A percentile compares a stretch with the other conserved stretches of the same genome.
These are phyloP conservation scores for Gossypium ekmanianum DNA, from an alignment of 345 rosid species.

Conservation along the genomic window DNA sequence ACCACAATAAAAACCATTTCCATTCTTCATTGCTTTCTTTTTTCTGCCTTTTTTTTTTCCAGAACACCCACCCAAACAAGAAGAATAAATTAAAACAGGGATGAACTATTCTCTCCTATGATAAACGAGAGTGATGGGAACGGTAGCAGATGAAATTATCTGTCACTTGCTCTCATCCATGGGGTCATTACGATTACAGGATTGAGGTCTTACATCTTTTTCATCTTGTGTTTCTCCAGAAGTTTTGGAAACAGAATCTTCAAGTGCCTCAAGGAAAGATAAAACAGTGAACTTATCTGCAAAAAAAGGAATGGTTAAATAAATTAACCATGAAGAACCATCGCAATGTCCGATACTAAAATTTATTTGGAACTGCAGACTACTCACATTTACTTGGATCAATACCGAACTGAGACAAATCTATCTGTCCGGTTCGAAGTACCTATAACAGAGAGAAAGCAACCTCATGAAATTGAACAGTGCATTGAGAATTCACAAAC, in stretches of 20 bases:
- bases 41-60: neutral
- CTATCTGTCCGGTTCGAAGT: constrained; percentile 91
- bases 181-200: constrained; percentile 38
- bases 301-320: neutral
- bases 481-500: neutral
- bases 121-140: neutral
- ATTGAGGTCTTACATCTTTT: constrained; percentile 36
- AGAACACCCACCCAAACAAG: neutral
- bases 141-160: neutral
- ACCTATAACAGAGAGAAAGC: constrained; percentile 46
- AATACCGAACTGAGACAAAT: constrained; percentile 88
- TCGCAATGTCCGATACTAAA: neutral
- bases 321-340: neutral
- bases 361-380: neutral
- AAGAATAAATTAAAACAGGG: neutral
- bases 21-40: neutral
- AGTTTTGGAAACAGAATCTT: constrained; percentile 61
- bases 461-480: neutral
- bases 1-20: neutral
- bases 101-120: neutral
- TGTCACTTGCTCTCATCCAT: constrained; percentile 58
- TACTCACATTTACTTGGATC: constrained; percentile 88
- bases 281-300: constrained; percentile 83
- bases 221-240: constrained; percentile 37
- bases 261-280: constrained; percentile 96